These are phyloP conservation scores for Saturnispora zaruensis DNA, from an alignment of 805 yeast genomes.

Conservation along the genomic window DNA sequence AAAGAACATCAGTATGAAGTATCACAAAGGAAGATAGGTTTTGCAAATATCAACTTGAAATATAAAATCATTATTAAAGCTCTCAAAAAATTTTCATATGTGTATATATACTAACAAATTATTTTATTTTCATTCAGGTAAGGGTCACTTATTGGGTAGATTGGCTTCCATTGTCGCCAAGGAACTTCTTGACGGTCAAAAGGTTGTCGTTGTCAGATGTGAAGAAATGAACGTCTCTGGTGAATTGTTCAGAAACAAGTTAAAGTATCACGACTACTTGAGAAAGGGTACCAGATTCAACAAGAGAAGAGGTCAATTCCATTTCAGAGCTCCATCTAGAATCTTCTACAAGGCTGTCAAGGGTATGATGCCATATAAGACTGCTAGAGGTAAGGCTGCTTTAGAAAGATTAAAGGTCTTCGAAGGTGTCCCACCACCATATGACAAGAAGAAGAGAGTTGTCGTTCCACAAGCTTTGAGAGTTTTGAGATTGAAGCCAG, in stretches of 20 bases:
- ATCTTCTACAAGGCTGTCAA: conserved; percentile 99
- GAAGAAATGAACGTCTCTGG: conserved; percentile 98
- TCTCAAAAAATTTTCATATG: too few species aligned
- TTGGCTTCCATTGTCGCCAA: conserved; percentile 97
- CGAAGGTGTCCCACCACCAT: conserved; percentile 99
- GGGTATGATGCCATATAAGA: conserved; percentile 99
- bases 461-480: conserved; percentile 99
- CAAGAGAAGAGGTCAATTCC: conserved; percentile 99
- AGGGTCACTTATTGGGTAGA: conserved; percentile 99
- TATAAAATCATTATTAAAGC: too few species aligned
- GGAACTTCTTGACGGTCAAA: conserved; percentile 97
- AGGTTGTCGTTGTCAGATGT: conserved; percentile 93
- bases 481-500: conserved; percentile 98
- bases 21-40: too few species aligned
- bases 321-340: conserved; percentile 99
- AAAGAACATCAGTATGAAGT: too few species aligned
- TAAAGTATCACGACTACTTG: conserved; percentile 99
- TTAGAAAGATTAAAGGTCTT: conserved; percentile 98
- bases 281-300: conserved; percentile 99
- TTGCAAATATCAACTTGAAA: too few species aligned
- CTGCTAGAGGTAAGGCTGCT: conserved; percentile 99
- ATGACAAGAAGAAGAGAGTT: conserved; percentile 99
- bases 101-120: conserved; percentile 7
- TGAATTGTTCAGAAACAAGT: conserved; percentile 99
- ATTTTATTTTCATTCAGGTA: conserved; percentile 37